Base-by-base conservation (phyloP, 352 stramenopile species). In the Phytophthora cajani region DNA sequence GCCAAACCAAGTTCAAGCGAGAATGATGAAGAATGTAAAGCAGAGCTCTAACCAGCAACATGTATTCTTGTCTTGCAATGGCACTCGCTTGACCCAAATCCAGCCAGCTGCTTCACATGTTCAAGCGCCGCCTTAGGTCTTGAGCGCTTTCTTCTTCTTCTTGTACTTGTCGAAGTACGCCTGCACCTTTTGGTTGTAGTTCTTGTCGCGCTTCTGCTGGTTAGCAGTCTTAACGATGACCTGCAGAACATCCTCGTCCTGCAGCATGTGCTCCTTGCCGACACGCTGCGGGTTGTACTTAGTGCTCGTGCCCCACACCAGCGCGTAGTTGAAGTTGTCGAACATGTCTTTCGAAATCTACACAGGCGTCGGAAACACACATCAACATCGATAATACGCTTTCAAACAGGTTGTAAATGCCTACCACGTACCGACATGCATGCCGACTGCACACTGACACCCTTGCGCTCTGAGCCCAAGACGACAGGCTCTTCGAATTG, bases 191-290 rank as follows among this genome's bases (percentile, higher is more conserved):
- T 93, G 81, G 66, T 96, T 93, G 84, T 99, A 99, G 77, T 98
- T 98, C 77, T 99, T 99, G 84, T 99, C 96, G 65, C 94, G 91
- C 81, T 98, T 98, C 78, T 99, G 94, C 79, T 99, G 97, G 69
- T 97, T 98, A 30, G 98, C 97, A 2, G 98, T 99, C 80, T 99
- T 99, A 38, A 97, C 97, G 19, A 99, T 97, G 64, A 99, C 97
- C 71, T 99, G 95, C 52, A 99, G 75, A 23, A 99, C 98, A 80
- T 99, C 98, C 85, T 99, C 97, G 81, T 99, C 98, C 36, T 96
- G 74, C 11, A 99, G 79, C 16, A 90, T 80, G 74, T 99, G 98
- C 56, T 93, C 90, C 52, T 99, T 91, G 58, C 98, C 98, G 40
- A 95, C 87, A 60, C 96, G 92, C 84, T 99, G 97, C 9, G 98